These are phyloP conservation scores for Trypanosoma grayi DNA, from an alignment of 208 protist genomes.

Conservation along the genomic window DNA sequence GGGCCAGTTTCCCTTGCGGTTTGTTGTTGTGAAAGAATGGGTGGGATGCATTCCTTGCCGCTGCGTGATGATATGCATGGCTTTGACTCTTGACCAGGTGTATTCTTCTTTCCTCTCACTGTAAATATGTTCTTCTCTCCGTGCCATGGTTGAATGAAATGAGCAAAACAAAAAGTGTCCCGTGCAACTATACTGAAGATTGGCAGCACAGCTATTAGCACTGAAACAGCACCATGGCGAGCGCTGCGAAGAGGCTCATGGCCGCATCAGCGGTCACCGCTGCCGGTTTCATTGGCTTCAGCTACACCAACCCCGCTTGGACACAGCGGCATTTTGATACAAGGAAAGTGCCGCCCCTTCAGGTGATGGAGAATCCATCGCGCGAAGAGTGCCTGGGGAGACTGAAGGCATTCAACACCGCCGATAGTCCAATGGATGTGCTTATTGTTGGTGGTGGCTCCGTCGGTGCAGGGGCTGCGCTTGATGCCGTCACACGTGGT, in stretches of 20 bases:
- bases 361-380: conserved; percentile 39
- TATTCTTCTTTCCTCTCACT: too few species aligned
- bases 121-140: too few species aligned
- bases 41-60: too few species aligned
- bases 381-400: conserved; percentile 54
- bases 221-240: conserved; percentile 21
- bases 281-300: conserved; percentile 56
- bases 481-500: conserved; percentile 94
- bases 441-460: conserved; percentile 96
- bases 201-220: too few species aligned
- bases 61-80: too few species aligned
- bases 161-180: too few species aligned
- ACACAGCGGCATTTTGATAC: conserved; percentile 74
- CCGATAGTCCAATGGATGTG: conserved; percentile 86
- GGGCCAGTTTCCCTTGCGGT: too few species aligned
- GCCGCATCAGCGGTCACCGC: conserved; percentile 38
- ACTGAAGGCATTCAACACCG: conserved; percentile 39
- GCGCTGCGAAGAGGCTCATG: conserved; percentile 44
- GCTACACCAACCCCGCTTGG: conserved; percentile 75
- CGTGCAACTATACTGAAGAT: not conserved
- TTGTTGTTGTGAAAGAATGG: too few species aligned
- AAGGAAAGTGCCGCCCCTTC: conserved; percentile 36
- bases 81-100: too few species aligned
- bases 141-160: too few species aligned
- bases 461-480: conserved; percentile 90